phyloP scores from a whole-genome alignment of 495 filamentous ascomycete species.

The Tuber magnatum region DNA sequence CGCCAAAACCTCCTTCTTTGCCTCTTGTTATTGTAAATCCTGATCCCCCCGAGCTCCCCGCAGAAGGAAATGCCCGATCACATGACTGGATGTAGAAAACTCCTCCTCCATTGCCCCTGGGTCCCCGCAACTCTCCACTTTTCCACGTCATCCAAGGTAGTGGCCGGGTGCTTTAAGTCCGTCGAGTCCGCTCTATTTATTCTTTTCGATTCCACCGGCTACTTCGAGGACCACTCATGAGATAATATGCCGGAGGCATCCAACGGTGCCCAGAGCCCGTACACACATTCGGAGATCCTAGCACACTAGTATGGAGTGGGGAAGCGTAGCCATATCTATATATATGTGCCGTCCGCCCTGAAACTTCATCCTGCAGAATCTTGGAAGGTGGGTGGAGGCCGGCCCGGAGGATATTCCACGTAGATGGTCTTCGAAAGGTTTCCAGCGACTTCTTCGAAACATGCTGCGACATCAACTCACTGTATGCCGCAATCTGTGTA shows the following conservation, averaged over 20 bases:
- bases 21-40: not conserved
- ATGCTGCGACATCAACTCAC: not conserved
- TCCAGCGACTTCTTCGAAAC: not conserved
- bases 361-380: slow-evolving; percentile 1
- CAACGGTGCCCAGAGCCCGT: not conserved
- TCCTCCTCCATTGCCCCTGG: not conserved
- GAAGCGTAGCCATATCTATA: not conserved
- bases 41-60: not conserved
- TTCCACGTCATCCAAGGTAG: not conserved
- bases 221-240: not conserved
- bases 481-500: not conserved
- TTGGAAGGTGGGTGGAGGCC: not conserved
- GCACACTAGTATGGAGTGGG: not conserved
- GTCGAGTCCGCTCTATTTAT: not conserved
- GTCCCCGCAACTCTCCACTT: not conserved
- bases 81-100: not conserved
- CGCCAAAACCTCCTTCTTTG: not conserved
- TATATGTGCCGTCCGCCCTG: not conserved
- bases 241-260: not conserved
- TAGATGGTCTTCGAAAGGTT: not conserved
- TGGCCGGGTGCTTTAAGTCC: not conserved
- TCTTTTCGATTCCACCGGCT: not conserved
- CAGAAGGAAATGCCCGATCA: not conserved
- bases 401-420: not conserved
- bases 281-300: not conserved